phyloP scores from a whole-genome alignment of 495 filamentous ascomycete genomes.

The Staphylotrichum tortipilum region DNA sequence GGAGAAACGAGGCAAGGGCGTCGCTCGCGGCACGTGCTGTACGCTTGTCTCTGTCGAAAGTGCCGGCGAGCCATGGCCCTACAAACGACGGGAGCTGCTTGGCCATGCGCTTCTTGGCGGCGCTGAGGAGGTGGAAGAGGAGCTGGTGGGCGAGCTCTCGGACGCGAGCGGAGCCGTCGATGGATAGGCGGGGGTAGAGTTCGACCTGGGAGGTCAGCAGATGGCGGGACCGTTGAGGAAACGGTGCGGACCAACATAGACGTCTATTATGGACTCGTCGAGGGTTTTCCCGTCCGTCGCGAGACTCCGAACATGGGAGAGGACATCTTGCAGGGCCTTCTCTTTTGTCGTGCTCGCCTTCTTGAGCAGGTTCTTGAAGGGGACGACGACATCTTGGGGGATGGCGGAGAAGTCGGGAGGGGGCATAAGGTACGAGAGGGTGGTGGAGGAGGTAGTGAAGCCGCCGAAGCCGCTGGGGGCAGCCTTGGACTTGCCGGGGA shows the following conservation, averaged over 20 bases:
- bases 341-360: slow-evolving; percentile 86
- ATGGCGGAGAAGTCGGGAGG: slow-evolving; percentile 73
- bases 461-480: slow-evolving; percentile 17
- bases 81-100: slow-evolving; percentile 66
- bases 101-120: slow-evolving; percentile 70
- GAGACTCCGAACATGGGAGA: slow-evolving; percentile 47
- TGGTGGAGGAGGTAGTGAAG: slow-evolving; percentile 36
- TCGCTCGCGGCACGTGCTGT: slow-evolving; percentile 66
- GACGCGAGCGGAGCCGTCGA: slow-evolving; percentile 79
- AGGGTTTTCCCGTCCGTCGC: slow-evolving; percentile 44
- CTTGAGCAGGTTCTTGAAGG: slow-evolving; percentile 86
- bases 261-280: slow-evolving; percentile 70
- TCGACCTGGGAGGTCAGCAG: slow-evolving; percentile 49
- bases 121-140: slow-evolving; percentile 61
- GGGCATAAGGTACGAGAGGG: slow-evolving; percentile 77
- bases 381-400: slow-evolving; percentile 72
- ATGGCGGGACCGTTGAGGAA: neutral
- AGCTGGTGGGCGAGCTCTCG: slow-evolving; percentile 72
- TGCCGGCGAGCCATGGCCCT: slow-evolving; percentile 79
- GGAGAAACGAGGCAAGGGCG: slow-evolving; percentile 62
- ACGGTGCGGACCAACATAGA: slow-evolving; percentile 60
- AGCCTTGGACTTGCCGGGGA: neutral
- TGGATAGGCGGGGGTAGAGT: slow-evolving; percentile 77
- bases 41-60: slow-evolving; percentile 72
- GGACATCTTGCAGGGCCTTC: slow-evolving; percentile 86